Evolutionary conservation across 192 early-diverging fungal species (phyloP), one percentile per base, ranked within the genome.

Genomic region (Ambispora gerdemannii): DNA sequence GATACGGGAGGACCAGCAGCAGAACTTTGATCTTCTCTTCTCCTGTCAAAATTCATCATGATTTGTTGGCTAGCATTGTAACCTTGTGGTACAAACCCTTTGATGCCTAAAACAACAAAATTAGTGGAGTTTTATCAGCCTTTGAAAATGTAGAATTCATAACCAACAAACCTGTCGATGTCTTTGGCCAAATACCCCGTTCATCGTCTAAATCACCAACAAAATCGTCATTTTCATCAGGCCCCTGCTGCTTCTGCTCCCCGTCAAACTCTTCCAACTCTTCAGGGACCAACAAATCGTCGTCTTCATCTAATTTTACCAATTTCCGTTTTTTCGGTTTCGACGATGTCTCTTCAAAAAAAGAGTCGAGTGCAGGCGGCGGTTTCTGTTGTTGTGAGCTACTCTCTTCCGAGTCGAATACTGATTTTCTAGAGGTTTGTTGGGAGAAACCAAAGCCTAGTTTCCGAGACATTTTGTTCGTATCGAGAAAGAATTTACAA

Each of bases 151-250:
- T 22, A 52, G 22, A 47, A 38, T 22, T 33, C n/a, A 19, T 32
- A 50, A 20, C 15, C 30, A 22, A 24, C 51, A 36, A 69, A 69
- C 67, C 67, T n/a, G 67, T 69, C 30, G 67, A 69, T 20, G 67
- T 69, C 22, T 24, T 38, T 13, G 67, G 75, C 63, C 7, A 76
- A 50, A 55, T 11, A 27, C 38, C 22, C 31, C 13, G 70, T 31
- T 73, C 78, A 27, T 83, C 75, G 30, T 74, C 81, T 19, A 71
- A 43, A 34, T 68, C 50, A 0, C 63, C 67, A 63, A 70, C 50
- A 51, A 28, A 38, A 15, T 84, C 82, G 24, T 79, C 73, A 55
- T 68, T 72, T 31, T 32, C 43, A 53, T 13, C 32, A 64, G 28
- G 43, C 50, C 19, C 17, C 15, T 56, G 53, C 20, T 15, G 25